phyloP scores from a whole-genome alignment of 305 asterid genomes.

The Solanum hybrid region DNA sequence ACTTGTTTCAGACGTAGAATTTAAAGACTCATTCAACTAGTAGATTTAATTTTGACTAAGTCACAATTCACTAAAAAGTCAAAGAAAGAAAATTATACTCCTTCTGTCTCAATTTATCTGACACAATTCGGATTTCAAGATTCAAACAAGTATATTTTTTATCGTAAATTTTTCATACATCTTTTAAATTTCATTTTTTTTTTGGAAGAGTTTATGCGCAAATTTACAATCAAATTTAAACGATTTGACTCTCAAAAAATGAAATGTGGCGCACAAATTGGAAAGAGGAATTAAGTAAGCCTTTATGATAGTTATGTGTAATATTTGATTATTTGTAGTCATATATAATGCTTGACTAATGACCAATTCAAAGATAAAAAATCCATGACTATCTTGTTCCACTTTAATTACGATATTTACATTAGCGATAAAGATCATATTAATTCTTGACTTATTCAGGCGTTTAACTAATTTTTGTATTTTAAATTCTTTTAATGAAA shows the following conservation, averaged over 20 bases:
- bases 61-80: background rate
- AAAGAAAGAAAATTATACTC: background rate
- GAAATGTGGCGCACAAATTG: background rate
- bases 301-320: background rate
- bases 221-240: no score
- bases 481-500: no score
- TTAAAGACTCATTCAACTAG: background rate
- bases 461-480: background rate
- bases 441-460: background rate
- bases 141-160: no score
- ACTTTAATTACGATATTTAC: background rate
- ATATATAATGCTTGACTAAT: background rate
- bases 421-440: background rate
- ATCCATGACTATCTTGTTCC: background rate
- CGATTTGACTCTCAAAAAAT: no score
- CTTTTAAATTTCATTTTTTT: no score
- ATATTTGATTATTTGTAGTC: background rate
- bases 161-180: no score
- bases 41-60: background rate
- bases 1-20: background rate
- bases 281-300: background rate
- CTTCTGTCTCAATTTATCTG: no score
- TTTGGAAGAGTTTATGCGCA: no score
- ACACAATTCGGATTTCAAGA: no score
- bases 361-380: background rate